Evolutionary conservation across 257 asterid genomes (phyloP).

Genomic region (Solanum ossicruentum): DNA sequence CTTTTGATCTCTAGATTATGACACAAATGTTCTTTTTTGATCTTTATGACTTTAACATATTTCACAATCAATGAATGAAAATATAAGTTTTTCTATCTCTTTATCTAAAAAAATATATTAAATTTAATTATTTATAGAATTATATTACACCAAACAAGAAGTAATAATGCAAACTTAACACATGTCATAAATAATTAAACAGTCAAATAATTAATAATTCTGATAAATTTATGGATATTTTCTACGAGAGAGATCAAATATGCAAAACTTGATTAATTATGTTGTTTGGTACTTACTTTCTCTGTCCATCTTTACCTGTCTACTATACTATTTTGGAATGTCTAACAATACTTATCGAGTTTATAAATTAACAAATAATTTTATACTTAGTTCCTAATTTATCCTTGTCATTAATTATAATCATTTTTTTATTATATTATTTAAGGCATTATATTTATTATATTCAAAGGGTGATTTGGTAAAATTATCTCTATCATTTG

Average conservation of each 20-base stretch:
- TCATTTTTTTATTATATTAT: too few species aligned
- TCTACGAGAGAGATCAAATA: background rate
- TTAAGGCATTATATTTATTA: too few species aligned
- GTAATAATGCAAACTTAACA: background rate
- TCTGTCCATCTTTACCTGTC: too few species aligned
- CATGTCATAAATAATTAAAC: background rate
- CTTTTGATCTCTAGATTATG: background rate
- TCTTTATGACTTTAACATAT: background rate
- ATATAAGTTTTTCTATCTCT: background rate
- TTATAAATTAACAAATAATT: too few species aligned
- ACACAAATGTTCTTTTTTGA: background rate
- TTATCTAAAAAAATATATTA: background rate
- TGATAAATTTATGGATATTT: background rate
- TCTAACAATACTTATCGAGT: too few species aligned
- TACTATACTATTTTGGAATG: too few species aligned
- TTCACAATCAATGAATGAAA: background rate
- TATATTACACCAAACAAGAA: background rate
- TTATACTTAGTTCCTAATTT: too few species aligned
- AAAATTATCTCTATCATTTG: too few species aligned
- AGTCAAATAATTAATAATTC: background rate
- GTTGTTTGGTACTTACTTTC: background rate
- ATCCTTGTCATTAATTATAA: too few species aligned
- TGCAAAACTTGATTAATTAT: background rate
- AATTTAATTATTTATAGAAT: background rate
- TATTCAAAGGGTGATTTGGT: too few species aligned